phyloP scores from a whole-genome alignment of 139 green algal genomes.

The Chlamydomonas sp. region DNA sequence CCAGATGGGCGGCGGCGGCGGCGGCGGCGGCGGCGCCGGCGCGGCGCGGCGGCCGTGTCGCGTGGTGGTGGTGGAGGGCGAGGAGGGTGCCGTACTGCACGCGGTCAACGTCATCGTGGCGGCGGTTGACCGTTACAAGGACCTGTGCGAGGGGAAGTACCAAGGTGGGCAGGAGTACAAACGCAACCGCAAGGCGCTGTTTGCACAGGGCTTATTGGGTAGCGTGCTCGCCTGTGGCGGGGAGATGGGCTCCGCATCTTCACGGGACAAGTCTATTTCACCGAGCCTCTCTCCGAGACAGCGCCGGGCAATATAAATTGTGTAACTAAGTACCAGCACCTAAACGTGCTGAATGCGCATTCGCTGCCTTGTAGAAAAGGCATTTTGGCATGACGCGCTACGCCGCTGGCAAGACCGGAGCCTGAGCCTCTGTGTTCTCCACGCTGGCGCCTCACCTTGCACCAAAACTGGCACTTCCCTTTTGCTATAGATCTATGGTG shows the following conservation, averaged over 20 bases:
- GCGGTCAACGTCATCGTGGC: conserved; percentile 76
- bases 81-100: conserved; percentile 16
- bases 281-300: background rate
- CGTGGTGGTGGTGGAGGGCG: conserved; percentile 70
- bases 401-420: too few species aligned
- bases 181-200: too few species aligned
- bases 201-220: background rate
- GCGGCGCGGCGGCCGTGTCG: conserved; percentile 54
- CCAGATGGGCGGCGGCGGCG: background rate
- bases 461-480: background rate
- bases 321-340: too few species aligned
- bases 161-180: conserved; percentile 55
- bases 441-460: background rate
- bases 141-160: conserved; percentile 85
- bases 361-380: too few species aligned
- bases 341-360: too few species aligned
- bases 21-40: background rate
- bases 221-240: background rate
- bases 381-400: too few species aligned
- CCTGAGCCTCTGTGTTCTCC: too few species aligned
- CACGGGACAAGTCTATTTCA: background rate
- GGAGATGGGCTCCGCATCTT: background rate
- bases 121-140: conserved; percentile 88
- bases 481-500: background rate
- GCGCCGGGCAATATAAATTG: background rate